Evolutionary conservation across 306 rosid species (phyloP), one percentile per base, ranked within the genome.

Genomic region (Potentilla sterilis): DNA sequence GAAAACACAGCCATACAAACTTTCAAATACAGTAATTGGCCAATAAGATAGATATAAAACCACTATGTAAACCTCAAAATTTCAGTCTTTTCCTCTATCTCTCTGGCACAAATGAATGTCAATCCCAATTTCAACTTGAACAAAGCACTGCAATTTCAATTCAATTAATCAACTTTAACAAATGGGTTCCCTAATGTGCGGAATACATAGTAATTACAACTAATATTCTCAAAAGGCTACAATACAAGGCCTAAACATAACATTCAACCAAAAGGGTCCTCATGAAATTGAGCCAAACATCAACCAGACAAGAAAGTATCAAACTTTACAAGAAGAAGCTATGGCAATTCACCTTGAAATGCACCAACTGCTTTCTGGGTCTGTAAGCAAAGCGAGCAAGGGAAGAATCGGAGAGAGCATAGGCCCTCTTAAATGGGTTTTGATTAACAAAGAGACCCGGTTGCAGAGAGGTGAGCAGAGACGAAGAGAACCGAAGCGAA

Each of bases 331-430:
- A 21, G 4, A 0, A n/a, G 12, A 32, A 73, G 48, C 58, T 14
- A 11, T 70, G 16, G 35, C 34, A 6, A 42, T 16, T 22, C 63
- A 95, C 99, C 97, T 92, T 89, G 85, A 89, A 85, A 79, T 94
- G 84, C 12, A 78, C 78, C 32, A 68, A 74, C 41, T 80, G 91
- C 79, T 81, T 86, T 81, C 85, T 87, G 88, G 89, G 90, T 14
- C 75, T 70, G 82, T 79, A 75, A 79, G 93, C 77, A 74, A 86
- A 72, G 34, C 81, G 70, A 62, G 78, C 21, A 78, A 77, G 51
- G 6, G 88, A 55, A 44, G 88, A 81, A 85, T 51, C 79, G 4
- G 87, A 67, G n/a, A 84, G 82, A 21, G 85, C 83, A 82, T 70
- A 81, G 66, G 77, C 72, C 67, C 80, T 73, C 64, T 69, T 77